Evolutionary conservation across 148 eudicot species (phyloP), one percentile per base, ranked within the genome.

Genomic region (Vaccinium vitisidaea): DNA sequence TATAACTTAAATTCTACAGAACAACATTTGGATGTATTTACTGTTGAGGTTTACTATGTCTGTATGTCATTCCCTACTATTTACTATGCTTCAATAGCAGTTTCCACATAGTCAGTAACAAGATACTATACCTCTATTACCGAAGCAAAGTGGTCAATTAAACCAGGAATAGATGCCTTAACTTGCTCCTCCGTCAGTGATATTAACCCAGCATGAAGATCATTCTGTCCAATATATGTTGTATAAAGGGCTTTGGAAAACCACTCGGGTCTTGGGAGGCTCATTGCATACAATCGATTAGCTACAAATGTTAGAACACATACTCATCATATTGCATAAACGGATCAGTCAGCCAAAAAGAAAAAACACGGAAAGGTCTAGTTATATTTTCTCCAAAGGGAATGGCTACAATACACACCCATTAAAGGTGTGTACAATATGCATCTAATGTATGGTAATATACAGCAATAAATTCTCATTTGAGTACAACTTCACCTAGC

Each of bases 161-260:
- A 58, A 79, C 70, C 70, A 10, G 89, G 90, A 85, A 88, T 77
- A 50, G 85, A 80, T 39, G 82, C 73, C 71, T 9, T 23, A 30
- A 84, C 86, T 80, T 88, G 83, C 5, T 84, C 90, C 80, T 84
- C 89, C 1, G 85, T 59, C 86, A 80, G 59, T 2, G 52, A 69
- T 21, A 3, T 43, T 18, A 90, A 69, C 39, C 86, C 89, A 65
- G 49, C 83, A 76, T 86, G 83, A 75, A 90, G 84, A 83, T 90
- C 92, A 83, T 88, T 90, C 74, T 90, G 92, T 77, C 92, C 92
- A 25, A 58, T 84, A 52, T 84, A 83, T 63, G 55, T 55, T 54
- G 79, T 84, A 84, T 84, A 84, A 79, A 84, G 86, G 25, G 83
- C 86, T 80, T 84, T 79, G 2, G 79, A 53, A 50, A 84, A 84